Percentiles rank a stretch among this genome's conserved stretches.
Evolutionary conservation across 495 filamentous ascomycete species (phyloP).

Genomic region (Trichoderma parareesei): DNA sequence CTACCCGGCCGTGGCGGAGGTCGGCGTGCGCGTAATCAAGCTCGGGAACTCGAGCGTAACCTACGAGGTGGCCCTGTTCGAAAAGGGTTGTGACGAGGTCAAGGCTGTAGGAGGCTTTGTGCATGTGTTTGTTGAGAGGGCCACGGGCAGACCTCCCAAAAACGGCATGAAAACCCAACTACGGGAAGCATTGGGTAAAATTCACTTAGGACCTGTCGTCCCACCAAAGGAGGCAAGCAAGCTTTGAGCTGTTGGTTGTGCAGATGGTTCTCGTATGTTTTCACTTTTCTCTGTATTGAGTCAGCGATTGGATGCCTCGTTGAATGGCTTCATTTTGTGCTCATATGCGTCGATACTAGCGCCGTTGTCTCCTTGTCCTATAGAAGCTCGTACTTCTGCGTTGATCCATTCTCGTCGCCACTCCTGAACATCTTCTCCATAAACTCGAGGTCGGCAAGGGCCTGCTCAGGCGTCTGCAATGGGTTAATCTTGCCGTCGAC

Average conservation of each 20-base stretch:
- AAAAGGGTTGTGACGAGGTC: constrained; percentile 61
- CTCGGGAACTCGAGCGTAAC: constrained; percentile 83
- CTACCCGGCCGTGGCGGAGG: constrained; percentile 74
- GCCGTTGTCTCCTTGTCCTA: not conserved
- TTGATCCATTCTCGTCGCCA: constrained; percentile 49
- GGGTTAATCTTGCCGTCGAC: constrained; percentile 38
- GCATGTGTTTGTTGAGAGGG: constrained; percentile 80
- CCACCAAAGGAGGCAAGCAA: constrained; percentile 11
- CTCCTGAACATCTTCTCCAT: constrained; percentile 57
- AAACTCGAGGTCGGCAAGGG: constrained; percentile 61
- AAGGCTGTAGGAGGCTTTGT: constrained; percentile 81
- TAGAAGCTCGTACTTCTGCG: constrained; percentile 27
- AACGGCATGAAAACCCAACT: constrained; percentile 51
- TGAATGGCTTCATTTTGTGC: not conserved
- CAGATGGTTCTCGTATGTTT: not conserved
- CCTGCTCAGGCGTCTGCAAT: constrained; percentile 56
- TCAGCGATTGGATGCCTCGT: not conserved
- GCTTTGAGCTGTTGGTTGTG: constrained; percentile 1
- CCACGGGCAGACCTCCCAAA: constrained; percentile 54
- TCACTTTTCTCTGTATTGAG: not conserved
- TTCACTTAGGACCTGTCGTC: constrained; percentile 17
- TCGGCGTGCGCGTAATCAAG: constrained; percentile 74
- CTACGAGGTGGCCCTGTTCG: constrained; percentile 87
- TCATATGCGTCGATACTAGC: not conserved
- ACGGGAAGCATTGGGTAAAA: constrained; percentile 44